Conservation (phyloP, 2,329 filamentous ascomycete genomes). For the Drechslera avenae region DNA sequence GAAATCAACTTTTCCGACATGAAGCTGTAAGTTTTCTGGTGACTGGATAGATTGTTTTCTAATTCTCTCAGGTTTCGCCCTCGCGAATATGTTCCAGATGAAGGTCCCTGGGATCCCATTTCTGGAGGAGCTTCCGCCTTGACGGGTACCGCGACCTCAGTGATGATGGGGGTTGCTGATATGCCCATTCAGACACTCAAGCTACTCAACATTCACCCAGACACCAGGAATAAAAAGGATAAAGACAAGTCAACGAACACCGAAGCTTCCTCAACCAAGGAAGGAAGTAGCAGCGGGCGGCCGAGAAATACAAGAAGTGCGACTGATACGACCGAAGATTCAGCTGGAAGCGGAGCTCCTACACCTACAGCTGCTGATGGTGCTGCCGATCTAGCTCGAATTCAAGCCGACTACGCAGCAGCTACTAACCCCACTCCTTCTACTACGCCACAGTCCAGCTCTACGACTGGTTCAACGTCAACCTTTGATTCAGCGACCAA, state of each 20-base stretch:
- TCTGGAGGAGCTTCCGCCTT: constrained; percentile 70
- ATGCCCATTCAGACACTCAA: constrained; percentile 63
- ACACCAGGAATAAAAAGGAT: constrained; percentile 36
- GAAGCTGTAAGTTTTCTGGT: constrained; percentile 40
- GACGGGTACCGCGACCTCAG: constrained; percentile 78
- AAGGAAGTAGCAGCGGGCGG: constrained; percentile 22
- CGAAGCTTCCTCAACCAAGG: constrained; percentile 18
- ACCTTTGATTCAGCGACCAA: constrained; percentile 22
- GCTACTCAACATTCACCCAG: constrained; percentile 53
- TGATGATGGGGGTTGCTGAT: constrained; percentile 83
- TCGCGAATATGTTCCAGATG: constrained; percentile 48
- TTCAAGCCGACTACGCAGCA: constrained; percentile 15
- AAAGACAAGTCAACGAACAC: constrained; percentile 27
- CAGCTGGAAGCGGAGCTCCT: constrained; percentile 24
- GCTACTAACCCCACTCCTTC: constrained; percentile 20
- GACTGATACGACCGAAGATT: constrained; percentile 19
- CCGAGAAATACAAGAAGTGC: constrained; percentile 17
- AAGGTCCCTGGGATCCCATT: constrained; percentile 49
- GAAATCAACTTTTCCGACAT: constrained; percentile 45
- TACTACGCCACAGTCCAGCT: constrained; percentile 19
- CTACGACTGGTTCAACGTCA: constrained; percentile 6
- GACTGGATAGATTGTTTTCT: constrained; percentile 2
- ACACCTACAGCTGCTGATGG: constrained; percentile 25
- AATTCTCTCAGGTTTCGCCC: constrained; percentile 39
- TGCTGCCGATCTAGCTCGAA: constrained; percentile 9